Percentiles rank a stretch among this genome's conserved stretches.
These are phyloP conservation scores for Hypoxylon rubiginosum DNA, from an alignment of 2,329 filamentous ascomycete species.

Conservation along the genomic window DNA sequence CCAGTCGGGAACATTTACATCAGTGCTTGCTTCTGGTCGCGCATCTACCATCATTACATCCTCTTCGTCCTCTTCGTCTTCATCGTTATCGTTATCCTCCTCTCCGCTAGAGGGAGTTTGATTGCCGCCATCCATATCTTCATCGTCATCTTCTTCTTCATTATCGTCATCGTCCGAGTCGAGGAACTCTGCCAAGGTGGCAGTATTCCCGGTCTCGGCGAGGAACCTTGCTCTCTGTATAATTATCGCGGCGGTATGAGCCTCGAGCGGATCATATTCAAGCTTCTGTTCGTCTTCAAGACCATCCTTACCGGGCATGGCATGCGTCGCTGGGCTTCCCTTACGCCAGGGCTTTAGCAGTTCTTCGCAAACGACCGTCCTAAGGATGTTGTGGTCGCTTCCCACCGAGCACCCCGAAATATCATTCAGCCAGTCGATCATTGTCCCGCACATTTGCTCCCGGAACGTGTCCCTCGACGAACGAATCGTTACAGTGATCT, in stretches of 20 bases:
- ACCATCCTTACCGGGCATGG: slow-evolving; percentile 80
- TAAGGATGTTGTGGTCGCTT: slow-evolving; percentile 81
- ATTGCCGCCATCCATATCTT: slow-evolving; percentile 55
- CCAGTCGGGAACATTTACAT: slow-evolving; percentile 65
- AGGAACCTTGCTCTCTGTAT: slow-evolving; percentile 56
- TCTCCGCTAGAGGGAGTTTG: slow-evolving; percentile 53
- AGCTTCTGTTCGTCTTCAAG: slow-evolving; percentile 84
- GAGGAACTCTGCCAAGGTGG: slow-evolving; percentile 52
- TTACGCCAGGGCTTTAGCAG: slow-evolving; percentile 88
- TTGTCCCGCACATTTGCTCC: slow-evolving; percentile 98
- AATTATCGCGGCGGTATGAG: slow-evolving; percentile 51
- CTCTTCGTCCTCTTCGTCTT: slow-evolving; percentile 66
- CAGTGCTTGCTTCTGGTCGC: slow-evolving; percentile 58
- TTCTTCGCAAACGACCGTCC: slow-evolving; percentile 89
- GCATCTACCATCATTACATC: slow-evolving; percentile 72
- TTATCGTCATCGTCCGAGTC: slow-evolving; percentile 64
- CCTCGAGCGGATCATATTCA: slow-evolving; percentile 59
- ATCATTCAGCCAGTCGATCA: slow-evolving; percentile 95
- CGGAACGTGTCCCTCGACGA: slow-evolving; percentile 95
- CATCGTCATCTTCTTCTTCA: slow-evolving; percentile 64
- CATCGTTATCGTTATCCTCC: slow-evolving; percentile 80
- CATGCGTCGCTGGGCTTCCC: slow-evolving; percentile 86
- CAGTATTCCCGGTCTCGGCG: slow-evolving; percentile 46
- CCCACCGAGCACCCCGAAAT: slow-evolving; percentile 91
- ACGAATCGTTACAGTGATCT: slow-evolving; percentile 93